Conservation (phyloP, 306 rosid species). For the Cicer chorassanicum region DNA sequence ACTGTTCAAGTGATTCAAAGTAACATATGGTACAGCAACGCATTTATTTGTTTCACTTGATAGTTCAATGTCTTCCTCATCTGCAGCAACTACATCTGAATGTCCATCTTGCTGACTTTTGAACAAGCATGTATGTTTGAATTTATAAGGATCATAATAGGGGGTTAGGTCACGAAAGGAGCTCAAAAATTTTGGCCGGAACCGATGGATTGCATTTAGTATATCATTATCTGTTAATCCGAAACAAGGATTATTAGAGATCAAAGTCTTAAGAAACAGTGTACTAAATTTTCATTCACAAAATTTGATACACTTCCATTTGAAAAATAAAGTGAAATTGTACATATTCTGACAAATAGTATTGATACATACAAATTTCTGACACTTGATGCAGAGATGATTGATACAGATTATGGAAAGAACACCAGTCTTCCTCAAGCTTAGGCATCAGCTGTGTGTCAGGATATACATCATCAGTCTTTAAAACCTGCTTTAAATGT, state of each 20-base stretch:
- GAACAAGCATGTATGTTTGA: constrained; percentile 62
- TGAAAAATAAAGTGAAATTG: constrained; percentile 20
- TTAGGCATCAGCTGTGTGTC: constrained; percentile 43
- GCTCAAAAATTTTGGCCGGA: constrained; percentile 73
- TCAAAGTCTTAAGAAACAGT: constrained; percentile 7
- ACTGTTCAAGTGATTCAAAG: constrained; percentile 51
- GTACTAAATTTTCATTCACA: not conserved
- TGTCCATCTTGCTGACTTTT: constrained; percentile 52
- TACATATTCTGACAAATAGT: constrained; percentile 28
- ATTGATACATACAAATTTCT: constrained; percentile 68
- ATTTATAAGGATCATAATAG: constrained; percentile 59
- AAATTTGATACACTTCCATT: not conserved
- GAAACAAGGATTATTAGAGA: not conserved
- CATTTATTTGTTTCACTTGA: constrained; percentile 64
- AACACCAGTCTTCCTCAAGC: constrained; percentile 82
- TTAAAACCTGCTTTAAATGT: constrained; percentile 61
- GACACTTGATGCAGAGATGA: constrained; percentile 72
- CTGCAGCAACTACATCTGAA: constrained; percentile 47
- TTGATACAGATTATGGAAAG: constrained; percentile 67
- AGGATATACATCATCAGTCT: constrained; percentile 51
- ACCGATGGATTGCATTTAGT: constrained; percentile 68
- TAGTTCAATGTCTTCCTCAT: constrained; percentile 52
- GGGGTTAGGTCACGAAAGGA: constrained; percentile 57
- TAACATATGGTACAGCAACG: constrained; percentile 64
- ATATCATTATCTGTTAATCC: constrained; percentile 70